Base-by-base conservation (phyloP, 768 basidiomycete genomes). In the Lentinula detonsa region DNA sequence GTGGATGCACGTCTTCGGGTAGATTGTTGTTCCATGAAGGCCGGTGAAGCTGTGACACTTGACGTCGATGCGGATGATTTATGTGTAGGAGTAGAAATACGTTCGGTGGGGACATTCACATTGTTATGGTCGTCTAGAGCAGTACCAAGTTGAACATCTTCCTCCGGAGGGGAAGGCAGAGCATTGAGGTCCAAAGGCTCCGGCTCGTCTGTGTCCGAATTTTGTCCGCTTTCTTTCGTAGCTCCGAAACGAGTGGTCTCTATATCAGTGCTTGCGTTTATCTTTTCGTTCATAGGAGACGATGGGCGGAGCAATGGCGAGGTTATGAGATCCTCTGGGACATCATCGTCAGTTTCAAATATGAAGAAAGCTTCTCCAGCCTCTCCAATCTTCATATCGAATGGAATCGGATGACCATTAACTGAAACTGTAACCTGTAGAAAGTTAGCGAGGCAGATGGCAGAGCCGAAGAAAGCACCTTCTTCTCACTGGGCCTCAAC, bases 361-460 rank as follows among this genome's bases (percentile, higher is more conserved):
- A 99, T 90, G 69, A 98, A 98, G 80, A 98, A 99, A 0, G 95
- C 97, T 75, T 99, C 97, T 4, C 97, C 97, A 1, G 97, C 94
- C 61, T 98, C 97, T 43, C 95, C 95, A 63, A 98, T 94, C 80
- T 99, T 98, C 97, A 99, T 99, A 72, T 82, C 83, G 73, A 92
- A 98, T 0, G 96, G 96, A 60, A 95, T 89, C 48, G 82, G 81
- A 66, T 85, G 78, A 43, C 90, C 92, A 74, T 97, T 95, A 68
- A 98, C 87, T 55, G 85, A 84, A 37, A 98, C 84, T 63, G 87
- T 91, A 64, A 98, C 96, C 93, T 95, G 64, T 15, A 49, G 40
- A 59, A 16, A 15, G 21, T 46, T n/a, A 60, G 45, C 21, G 52
- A n/a, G 23, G 10, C 9, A 11, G 21, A 28, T 51, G 46, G 9